phyloP scores from a whole-genome alignment of 805 yeast species.

The Metschnikowia anglica region DNA sequence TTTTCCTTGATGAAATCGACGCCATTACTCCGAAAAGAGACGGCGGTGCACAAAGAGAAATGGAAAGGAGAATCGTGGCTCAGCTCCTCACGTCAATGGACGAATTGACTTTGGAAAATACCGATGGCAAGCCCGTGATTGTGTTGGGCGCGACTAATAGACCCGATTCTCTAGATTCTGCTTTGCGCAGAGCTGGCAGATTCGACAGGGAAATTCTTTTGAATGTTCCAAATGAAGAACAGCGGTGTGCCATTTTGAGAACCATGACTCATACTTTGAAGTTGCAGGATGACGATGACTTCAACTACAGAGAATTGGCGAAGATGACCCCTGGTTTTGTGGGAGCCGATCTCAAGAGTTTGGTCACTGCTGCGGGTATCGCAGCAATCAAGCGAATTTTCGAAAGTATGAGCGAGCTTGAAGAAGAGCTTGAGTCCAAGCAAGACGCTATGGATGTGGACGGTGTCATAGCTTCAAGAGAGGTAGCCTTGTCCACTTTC shows the following conservation, averaged over 20 bases:
- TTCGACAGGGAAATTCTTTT: constrained; percentile 93
- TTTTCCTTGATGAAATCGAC: constrained; percentile 95
- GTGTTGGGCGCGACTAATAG: constrained; percentile 96
- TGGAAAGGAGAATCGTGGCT: constrained; percentile 96
- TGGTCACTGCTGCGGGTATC: constrained; percentile 93
- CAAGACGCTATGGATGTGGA: constrained; percentile 38
- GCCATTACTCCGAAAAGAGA: constrained; percentile 98
- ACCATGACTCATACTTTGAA: constrained; percentile 70
- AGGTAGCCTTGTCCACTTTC: constrained; percentile 19
- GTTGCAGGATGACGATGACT: constrained; percentile 50
- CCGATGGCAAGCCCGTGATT: constrained; percentile 89
- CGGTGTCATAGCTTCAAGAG: constrained; percentile 4
- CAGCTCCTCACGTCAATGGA: constrained; percentile 94
- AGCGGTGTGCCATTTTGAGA: constrained; percentile 71
- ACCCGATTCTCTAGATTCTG: constrained; percentile 93
- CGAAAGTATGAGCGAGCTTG: constrained; percentile 49
- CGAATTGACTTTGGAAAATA: constrained; percentile 81
- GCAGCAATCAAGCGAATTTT: constrained; percentile 92
- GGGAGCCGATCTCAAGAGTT: constrained; percentile 93
- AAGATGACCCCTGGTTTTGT: constrained; percentile 96
- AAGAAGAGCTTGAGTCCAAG: constrained; percentile 27
- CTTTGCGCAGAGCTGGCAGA: constrained; percentile 93
- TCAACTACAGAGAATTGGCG: constrained; percentile 73
- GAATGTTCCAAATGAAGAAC: constrained; percentile 88
- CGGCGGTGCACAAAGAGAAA: constrained; percentile 91